Evolutionary conservation across 2,329 filamentous ascomycete species (phyloP), one percentile per base, ranked within the genome.

Genomic region (Cordyceps pruinosa): DNA sequence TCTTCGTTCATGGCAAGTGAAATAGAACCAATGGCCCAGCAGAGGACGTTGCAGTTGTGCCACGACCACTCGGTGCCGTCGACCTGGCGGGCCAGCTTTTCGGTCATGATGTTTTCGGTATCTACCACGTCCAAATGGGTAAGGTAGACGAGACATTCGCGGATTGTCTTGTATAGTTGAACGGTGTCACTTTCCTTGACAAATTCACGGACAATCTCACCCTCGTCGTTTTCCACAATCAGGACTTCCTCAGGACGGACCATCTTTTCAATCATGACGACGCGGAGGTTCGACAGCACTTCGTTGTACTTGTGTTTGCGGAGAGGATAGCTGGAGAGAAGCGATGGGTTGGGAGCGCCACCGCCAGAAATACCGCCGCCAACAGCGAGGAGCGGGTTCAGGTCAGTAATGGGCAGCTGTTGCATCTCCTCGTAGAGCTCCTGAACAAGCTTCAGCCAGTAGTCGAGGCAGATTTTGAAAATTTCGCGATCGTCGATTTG

Each of bases 261-360:
- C 94, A 99, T 99, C 80, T 97, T 97, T 77, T 99, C 94, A 61
- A 99, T 97, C 94, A 99, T 99, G 63, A 99, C 94, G 25, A 93
- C 88, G 63, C 94, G 87, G 58, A 99, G 80, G 71, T 96, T 97
- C 10, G 93, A 93, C 50, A 99, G 77, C 21, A 99, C 88, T 69
- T 97, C 91, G 62, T 87, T 87, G 73, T 97, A 99, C 75, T 97
- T 97, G 81, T 99, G 93, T 78, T 99, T 99, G 60, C 95, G 87
- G 45, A 99, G 82, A 13, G 93, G 91, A 68, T 96, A 96, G 72
- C 91, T 96, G 65, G 86, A 87, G 61, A 97, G 79, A n/a, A 93
- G 77, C 53, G 78, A 83, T 1, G 93, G 90, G 69, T 96, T 91
- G 50, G 90, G 88, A 2, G 91, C 92, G 45, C 92, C 92, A 55